Evolutionary conservation across 306 rosid genomes (phyloP).

Genomic region (Glycyrrhiza uralensis): DNA sequence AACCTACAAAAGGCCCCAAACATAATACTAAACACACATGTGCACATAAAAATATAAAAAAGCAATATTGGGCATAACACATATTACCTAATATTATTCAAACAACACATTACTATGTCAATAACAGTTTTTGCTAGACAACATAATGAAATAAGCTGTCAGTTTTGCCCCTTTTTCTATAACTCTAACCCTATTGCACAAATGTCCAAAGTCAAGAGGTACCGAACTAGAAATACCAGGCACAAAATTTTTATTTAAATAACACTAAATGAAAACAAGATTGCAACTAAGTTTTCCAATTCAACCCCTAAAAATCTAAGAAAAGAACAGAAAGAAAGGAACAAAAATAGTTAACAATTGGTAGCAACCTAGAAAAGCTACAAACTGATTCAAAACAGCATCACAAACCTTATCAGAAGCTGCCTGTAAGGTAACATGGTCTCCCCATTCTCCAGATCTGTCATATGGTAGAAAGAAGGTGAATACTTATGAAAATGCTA

Average conservation of each 20-base stretch:
- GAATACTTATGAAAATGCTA: conserved; percentile 21
- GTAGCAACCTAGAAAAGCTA: not conserved
- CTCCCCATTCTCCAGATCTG: conserved; percentile 99
- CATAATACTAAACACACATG: not conserved
- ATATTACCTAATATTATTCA: no score
- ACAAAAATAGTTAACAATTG: conserved; percentile 12
- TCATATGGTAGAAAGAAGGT: conserved; percentile 24
- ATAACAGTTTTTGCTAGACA: not conserved
- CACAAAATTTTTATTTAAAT: not conserved
- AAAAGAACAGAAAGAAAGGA: not conserved
- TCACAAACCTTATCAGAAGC: conserved; percentile 77
- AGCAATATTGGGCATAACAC: not conserved
- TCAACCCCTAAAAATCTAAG: not conserved
- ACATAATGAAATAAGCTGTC: not conserved
- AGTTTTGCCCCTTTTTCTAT: not conserved
- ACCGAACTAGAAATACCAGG: not conserved
- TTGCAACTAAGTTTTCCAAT: not conserved
- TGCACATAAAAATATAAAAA: not conserved
- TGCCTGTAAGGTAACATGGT: conserved; percentile 94
- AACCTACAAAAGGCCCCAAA: not conserved
- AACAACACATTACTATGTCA: not conserved
- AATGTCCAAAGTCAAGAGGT: not conserved
- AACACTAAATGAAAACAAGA: not conserved
- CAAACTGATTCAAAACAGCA: not conserved
- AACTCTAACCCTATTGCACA: not conserved